These are phyloP conservation scores for Axilococcus clingmanii DNA, from an alignment of 139 green algal species.

Conservation along the genomic window DNA sequence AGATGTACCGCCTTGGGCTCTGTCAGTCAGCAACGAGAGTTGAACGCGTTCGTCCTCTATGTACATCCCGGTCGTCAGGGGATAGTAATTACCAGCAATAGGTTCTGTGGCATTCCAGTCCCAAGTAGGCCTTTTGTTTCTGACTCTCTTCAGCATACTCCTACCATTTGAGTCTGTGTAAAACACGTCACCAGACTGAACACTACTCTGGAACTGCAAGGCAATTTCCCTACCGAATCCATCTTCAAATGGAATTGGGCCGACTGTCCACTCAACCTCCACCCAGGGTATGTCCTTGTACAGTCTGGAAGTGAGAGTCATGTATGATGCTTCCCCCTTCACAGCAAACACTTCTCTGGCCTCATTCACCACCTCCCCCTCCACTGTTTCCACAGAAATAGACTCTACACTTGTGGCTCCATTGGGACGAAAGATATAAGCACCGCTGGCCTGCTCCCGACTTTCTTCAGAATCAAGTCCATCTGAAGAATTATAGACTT, in stretches of 20 bases:
- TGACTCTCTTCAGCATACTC: constrained; percentile 44
- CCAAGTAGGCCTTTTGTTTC: constrained; percentile 48
- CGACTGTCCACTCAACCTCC: constrained; percentile 67
- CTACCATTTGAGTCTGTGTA: constrained; percentile 67
- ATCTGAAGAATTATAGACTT: constrained; percentile 42
- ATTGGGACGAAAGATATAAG: constrained; percentile 53
- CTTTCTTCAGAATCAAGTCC: constrained; percentile 19
- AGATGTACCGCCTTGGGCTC: constrained; percentile 46
- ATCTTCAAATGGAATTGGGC: constrained; percentile 52
- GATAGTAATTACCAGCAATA: constrained; percentile 67
- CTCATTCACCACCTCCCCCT: constrained; percentile 43
- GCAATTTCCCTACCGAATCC: constrained; percentile 46
- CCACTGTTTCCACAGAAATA: constrained; percentile 21
- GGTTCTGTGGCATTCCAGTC: constrained; percentile 41
- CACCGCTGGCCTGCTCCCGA: constrained; percentile 30
- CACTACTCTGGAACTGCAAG: constrained; percentile 11
- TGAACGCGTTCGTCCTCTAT: constrained; percentile 20
- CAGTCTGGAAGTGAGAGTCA: constrained; percentile 18
- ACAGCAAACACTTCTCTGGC: constrained; percentile 32
- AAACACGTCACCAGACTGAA: constrained; percentile 24
- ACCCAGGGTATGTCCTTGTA: constrained; percentile 19
- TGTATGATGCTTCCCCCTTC: too few species aligned
- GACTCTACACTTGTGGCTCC: background rate
- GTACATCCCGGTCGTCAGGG: constrained; percentile 47
- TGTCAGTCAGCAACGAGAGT: constrained; percentile 49